Base-by-base conservation (phyloP, 345 rosid species). In the Eucalyptus melliodora region DNA sequence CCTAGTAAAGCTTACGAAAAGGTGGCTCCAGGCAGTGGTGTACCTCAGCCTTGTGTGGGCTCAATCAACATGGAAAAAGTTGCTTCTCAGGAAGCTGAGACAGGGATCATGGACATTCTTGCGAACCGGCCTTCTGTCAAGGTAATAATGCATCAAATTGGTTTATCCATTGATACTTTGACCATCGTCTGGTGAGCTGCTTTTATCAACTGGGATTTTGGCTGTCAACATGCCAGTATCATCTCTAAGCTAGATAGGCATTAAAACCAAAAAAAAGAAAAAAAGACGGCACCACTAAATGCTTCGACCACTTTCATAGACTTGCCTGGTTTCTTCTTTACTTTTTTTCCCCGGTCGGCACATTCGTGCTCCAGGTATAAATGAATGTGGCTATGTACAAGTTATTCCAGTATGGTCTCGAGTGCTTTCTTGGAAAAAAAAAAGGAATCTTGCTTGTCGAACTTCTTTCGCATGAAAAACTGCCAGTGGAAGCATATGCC, bases 41-140 rank as follows among this genome's bases (percentile, higher is more conserved):
- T 98, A 86, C 86, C 49, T 87, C 93, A 91, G 91, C 98, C 97
- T 72, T 98, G 98, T 53, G 96, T 96, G 2, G 99, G 99, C 67
- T 96, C 98, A 49, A 96, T 97, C 55, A 98, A 97, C 94, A 92
- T 86, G 89, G 98, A 97, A 87, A 92, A 34, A 42, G 97, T 96
- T 87, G 97, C 96, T 90, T 86, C 97, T 93, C 99, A 97, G 91
- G 96, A 94, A 92, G 94, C 93, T 86, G 98, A 98, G 91, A 83
- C 90, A 86, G 98, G 97, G 59, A 93, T 98, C 89, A 96, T 95
- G 97, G 86, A 90, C 53, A 87, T 95, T 88, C 95, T 98, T 42
- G 93, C 37, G 69, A 87, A 88, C 42, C 93, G 98, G 91, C 89
- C 95, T 89, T 96, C 99, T 6, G 96, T 96, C 88, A 96, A 96